Evolutionary conservation across 257 asterid genomes (phyloP), one percentile per base, ranked within the genome.

Genomic region (Solanum lignicaule): DNA sequence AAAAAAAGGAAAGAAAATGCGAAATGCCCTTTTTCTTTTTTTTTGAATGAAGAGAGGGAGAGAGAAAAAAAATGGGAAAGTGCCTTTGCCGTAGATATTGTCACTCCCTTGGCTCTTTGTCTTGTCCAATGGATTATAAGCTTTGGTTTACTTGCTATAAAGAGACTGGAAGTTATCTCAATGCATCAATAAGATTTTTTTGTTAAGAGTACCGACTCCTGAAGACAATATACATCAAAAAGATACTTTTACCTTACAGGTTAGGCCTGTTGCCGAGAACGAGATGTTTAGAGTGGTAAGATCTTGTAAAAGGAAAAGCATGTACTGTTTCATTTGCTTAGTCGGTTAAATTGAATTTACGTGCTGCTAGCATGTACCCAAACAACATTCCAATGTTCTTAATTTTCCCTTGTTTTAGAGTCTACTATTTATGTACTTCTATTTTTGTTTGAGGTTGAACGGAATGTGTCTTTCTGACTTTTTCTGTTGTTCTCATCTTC

Each of bases 201-300:
- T 60, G 68, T 76, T 74, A 12, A 87, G 79, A 41, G 29, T 62
- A 13, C 75, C 23, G 32, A 25, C 15, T 69, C 23, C 38, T 13
- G 23, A 69, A 29, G 75, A 69, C 36, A 14, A 29, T 69, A 69
- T 71, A 71, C 76, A 71, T 31, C 76, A 72, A 72, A 31, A 72
- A 72, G 41, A 72, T 72, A 32, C 79, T 75, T 58, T n/a, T 16
- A 27, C 66, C 21, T 83, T 84, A 68, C 85, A 96, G 99, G 99
- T 95, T 84, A 93, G 97, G 76, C 96, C 97, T 43, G 95, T 94
- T 72, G 95, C 98, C 78, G 98, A 97, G 91, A 90, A 94, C 84
- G 95, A 97, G 94, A 94, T 97, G 98, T 97, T 94, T 89, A 93
- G 95, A 90, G 98, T 95, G 86, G 89, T 95, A 92, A 94, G 98